Evolutionary conservation across 371 early-diverging fungal genomes (phyloP).

Genomic region (Capillidium heterosporum): DNA sequence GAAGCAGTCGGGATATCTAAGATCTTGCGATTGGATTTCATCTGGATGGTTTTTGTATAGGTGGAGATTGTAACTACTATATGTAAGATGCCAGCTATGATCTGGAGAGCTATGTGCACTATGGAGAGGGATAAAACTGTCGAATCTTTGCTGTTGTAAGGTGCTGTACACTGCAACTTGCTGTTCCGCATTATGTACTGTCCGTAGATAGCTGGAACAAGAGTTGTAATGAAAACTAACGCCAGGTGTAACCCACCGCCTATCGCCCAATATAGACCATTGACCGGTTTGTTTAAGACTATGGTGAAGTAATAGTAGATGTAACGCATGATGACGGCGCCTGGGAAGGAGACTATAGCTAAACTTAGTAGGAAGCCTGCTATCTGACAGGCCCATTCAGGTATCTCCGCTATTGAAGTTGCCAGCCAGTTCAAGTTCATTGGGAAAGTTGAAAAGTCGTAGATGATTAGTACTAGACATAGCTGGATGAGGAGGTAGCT

Average conservation of each 20-base stretch:
- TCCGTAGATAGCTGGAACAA: neutral
- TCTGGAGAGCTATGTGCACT: neutral
- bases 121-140: neutral
- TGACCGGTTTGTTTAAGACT: neutral
- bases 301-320: neutral
- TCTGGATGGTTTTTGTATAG: neutral
- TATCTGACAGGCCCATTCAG: neutral
- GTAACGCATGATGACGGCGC: neutral
- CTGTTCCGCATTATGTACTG: neutral
- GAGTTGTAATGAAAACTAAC: neutral
- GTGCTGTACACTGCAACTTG: neutral
- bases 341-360: neutral
- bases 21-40: neutral
- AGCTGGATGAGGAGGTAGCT: neutral
- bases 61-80: neutral
- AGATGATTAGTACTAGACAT: neutral
- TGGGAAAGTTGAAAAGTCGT: neutral
- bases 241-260: neutral
- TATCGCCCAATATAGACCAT: neutral
- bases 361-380: neutral
- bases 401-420: neutral
- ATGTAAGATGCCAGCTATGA: neutral
- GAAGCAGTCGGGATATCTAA: neutral
- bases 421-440: neutral
- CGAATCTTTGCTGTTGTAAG: neutral